Evolutionary conservation across 2,329 filamentous ascomycete genomes (phyloP), one percentile per base, ranked within the genome.

Genomic region (Aspergillus sergii): DNA sequence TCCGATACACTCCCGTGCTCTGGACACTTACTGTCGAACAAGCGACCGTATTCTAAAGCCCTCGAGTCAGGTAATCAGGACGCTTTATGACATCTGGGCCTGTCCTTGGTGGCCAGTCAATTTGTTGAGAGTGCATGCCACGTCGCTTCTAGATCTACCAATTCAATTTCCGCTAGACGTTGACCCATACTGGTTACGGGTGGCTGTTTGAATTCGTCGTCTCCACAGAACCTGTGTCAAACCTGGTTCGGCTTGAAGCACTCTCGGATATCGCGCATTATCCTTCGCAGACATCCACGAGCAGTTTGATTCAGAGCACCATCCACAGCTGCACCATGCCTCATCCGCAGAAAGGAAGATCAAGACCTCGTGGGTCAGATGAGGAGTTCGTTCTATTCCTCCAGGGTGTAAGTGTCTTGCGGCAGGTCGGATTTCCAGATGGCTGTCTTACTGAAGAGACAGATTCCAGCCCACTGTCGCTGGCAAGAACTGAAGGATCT

Each of bases 401-500:
- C 21, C 78, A 80, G 61, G 79, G 79, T 23, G 79, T 81, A 69
- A 73, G 77, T 59, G 59, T 51, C 34, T 50, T 28, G 10, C 14
- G 21, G 3, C 46, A 41, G 10, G 57, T 30, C n/a, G 57, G 21
- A 26, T 23, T 12, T 45, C 32, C 21, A 36, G 54, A 28, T 39
- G 45, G 11, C 43, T 58, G 57, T 60, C 54, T 69, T 68, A 67
- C 68, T 63, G 55, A 57, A 12, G 53, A 61, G 39, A 19, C 48
- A 81, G 79, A 78, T 81, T 58, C 79, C 79, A 57, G 69, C 76
- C 12, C 78, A 79, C 62, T 80, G 79, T 61, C 78, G 79, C 61
- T 81, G 79, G 79, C 79, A 81, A 67, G 79, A 81, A 67, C 66
- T 81, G 46, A 81, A 81, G 60, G 79, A 81, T 61, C 66, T 80